These are phyloP conservation scores for Dipteronia dyeriana DNA, from an alignment of 345 rosid genomes.

Conservation along the genomic window DNA sequence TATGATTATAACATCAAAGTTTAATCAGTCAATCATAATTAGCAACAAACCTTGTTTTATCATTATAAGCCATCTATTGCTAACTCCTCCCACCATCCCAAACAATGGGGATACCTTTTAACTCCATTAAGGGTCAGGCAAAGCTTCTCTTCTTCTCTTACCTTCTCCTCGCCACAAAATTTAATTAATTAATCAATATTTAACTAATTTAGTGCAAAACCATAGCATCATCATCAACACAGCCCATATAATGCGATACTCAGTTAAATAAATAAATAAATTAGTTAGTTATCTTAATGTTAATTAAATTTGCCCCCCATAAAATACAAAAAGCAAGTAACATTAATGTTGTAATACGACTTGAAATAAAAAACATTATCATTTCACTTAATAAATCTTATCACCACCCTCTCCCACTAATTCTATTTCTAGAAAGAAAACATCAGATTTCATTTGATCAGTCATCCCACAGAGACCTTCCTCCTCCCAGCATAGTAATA, in stretches of 20 bases:
- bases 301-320: neutral
- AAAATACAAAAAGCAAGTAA: neutral
- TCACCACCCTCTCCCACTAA: constrained; percentile 15
- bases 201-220: constrained; percentile 4
- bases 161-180: neutral
- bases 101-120: constrained; percentile 13
- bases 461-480: no score
- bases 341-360: neutral
- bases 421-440: neutral
- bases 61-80: neutral
- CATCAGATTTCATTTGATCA: no score
- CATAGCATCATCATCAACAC: neutral
- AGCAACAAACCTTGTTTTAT: neutral
- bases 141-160: neutral
- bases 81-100: constrained; percentile 21
- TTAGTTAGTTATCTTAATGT: neutral
- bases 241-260: neutral
- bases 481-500: no score
- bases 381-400: constrained; percentile 23
- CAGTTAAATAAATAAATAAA: neutral
- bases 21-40: constrained; percentile 14
- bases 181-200: neutral
- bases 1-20: neutral
- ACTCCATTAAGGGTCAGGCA: constrained; percentile 18
- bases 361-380: constrained; percentile 35